Evolutionary conservation across 78 protist species (phyloP).

Genomic region (Dictyostelium brefeldianum): DNA sequence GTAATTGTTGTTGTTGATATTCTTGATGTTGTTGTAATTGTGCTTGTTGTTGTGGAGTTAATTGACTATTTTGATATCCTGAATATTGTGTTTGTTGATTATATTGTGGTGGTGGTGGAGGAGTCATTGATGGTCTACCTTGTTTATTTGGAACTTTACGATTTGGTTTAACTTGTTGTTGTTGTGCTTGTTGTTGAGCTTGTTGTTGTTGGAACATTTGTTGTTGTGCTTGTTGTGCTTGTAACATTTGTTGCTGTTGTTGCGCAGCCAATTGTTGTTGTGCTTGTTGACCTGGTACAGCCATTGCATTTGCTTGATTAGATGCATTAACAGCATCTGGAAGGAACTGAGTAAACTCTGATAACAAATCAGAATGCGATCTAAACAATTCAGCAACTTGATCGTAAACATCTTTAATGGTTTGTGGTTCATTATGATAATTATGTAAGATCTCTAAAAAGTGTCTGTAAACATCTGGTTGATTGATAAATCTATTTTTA

Average conservation of each 20-base stretch:
- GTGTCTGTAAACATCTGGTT: conserved; percentile 92
- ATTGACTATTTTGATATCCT: conserved; percentile 8
- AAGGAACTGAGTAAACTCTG: conserved; percentile 95
- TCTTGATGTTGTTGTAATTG: conserved; percentile 35
- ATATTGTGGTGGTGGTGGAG: not conserved
- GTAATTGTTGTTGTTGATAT: conserved; percentile 33
- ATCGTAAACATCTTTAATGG: conserved; percentile 90
- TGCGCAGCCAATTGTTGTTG: not conserved
- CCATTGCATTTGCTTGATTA: not conserved
- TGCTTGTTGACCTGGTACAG: not conserved
- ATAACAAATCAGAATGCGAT: conserved; percentile 92
- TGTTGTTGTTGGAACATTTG: not conserved
- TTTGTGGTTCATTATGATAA: conserved; percentile 91
- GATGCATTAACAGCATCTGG: conserved; percentile 86
- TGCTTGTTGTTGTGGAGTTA: conserved; percentile 4
- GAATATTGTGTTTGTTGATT: not conserved
- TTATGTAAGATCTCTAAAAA: conserved; percentile 95
- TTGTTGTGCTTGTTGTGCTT: not conserved
- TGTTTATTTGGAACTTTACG: conserved; percentile 2
- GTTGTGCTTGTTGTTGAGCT: conserved; percentile 1
- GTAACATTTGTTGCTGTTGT: not conserved
- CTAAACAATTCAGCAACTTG: conserved; percentile 90
- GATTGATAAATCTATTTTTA: conserved; percentile 87
- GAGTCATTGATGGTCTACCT: conserved; percentile 4
- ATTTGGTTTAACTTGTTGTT: not conserved